Percentiles rank a stretch among this genome's conserved stretches.
These are phyloP conservation scores for Candida gorgasii DNA, from an alignment of 805 yeast genomes.

Conservation along the genomic window DNA sequence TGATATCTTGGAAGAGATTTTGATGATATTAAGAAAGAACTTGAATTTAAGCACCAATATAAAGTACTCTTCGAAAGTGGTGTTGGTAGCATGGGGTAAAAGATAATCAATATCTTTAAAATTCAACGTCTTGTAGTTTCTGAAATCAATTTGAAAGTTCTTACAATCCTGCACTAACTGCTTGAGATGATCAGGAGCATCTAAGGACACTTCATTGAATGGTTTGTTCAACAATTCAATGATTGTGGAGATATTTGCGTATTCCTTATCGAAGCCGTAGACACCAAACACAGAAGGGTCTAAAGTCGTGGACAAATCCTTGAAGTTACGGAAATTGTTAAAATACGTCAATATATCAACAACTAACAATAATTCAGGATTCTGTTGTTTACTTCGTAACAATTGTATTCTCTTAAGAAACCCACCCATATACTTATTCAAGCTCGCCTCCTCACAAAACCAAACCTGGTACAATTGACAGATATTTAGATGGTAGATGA, in stretches of 20 bases:
- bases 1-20: conserved; percentile 13
- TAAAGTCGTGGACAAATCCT: not conserved
- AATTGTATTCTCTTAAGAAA: conserved; percentile 7
- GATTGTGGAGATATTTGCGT: conserved; percentile 2
- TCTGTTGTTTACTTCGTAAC: conserved; percentile 2
- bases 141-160: conserved; percentile 5
- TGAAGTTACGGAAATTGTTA: conserved; percentile 8
- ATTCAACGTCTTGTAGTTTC: conserved; percentile 3
- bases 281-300: not conserved
- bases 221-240: conserved; percentile 11
- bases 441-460: conserved; percentile 11
- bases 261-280: conserved; percentile 13
- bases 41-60: conserved; percentile 12
- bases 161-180: conserved; percentile 3
- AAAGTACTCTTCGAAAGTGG: conserved; percentile 13
- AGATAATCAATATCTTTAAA: conserved; percentile 9
- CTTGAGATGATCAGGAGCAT: not conserved
- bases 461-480: conserved; percentile 12
- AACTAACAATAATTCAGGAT: conserved; percentile 6
- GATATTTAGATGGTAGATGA: conserved; percentile 12
- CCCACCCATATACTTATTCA: conserved; percentile 3
- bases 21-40: conserved; percentile 15
- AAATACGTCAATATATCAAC: conserved; percentile 12
- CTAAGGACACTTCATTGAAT: conserved; percentile 7
- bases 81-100: conserved; percentile 9